Base-by-base conservation (phyloP, 768 basidiomycete genomes). In the Pleurotus cornucopiae region DNA sequence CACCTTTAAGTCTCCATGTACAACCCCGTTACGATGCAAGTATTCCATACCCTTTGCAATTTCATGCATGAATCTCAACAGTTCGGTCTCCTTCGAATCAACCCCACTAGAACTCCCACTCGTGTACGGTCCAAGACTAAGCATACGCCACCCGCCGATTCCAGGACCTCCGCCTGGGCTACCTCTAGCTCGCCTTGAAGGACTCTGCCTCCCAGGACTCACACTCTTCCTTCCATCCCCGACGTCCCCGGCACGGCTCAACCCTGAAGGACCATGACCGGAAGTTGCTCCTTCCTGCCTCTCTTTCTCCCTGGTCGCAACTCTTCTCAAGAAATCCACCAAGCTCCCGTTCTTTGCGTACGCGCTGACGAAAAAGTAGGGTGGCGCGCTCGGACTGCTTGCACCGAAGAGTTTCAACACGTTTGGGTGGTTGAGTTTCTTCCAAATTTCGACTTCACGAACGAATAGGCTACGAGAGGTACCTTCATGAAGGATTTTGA, bases 1-100 rank as follows among this genome's bases (percentile, higher is more conserved):
- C 34, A 86, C 89, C 77, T 91, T 93, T 49, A 94, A 74, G 69
- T 92, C 88, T 1, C 90, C 91, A 64, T 94, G 91, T 59, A 91
- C 64, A 3, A 92, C 80, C 2, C 79, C 84, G 57, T 79, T 70
- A 4, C 67, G 63, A 67, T 94, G 91, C 58, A 94, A 67, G 66
- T 93, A 92, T 52, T 82, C 78, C 90, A 94, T 91, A 6, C 91
- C 91, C 62, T 80, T 78, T 11, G 89, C 84, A 60, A 92, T 82
- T 68, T 92, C 86, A 56, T 84, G 75, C 65, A 92, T 80, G 69
- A 83, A 84, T 61, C 77, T 74, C 62, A 85, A 72, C 39, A 79
- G 66, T 59, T 86, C 81, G 18, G 46, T 51, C 44, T 41, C 34
- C 13, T 46, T 39, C 21, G n/a, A 53, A 14, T 23, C 26, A 12